These are phyloP conservation scores for Murraya paniculata DNA, from an alignment of 345 rosid genomes.

Conservation along the genomic window DNA sequence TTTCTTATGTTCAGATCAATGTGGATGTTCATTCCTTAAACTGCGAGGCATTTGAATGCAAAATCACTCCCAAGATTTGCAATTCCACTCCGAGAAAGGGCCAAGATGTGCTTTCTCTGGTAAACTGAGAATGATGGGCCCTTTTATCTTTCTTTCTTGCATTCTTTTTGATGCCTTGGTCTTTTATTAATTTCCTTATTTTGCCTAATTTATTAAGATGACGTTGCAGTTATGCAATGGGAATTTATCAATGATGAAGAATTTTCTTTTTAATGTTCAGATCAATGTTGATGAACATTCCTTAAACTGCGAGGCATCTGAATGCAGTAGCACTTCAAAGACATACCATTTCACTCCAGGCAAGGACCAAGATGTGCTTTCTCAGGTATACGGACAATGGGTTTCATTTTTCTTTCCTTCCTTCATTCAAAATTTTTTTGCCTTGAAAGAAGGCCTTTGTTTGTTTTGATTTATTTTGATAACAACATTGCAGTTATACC, in stretches of 20 bases:
- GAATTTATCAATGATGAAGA: background rate
- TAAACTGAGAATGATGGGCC: background rate
- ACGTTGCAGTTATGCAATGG: background rate
- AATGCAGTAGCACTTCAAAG: constrained; percentile 16
- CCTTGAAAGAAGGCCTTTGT: background rate
- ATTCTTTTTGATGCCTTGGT: too few species aligned
- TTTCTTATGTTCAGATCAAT: constrained; percentile 7
- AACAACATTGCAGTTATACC: background rate
- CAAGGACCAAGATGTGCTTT: constrained; percentile 17
- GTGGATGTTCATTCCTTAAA: background rate
- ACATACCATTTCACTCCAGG: constrained; percentile 6
- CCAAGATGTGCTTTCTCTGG: constrained; percentile 21
- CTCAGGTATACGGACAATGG: constrained; percentile 14
- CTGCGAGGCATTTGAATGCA: constrained; percentile 7
- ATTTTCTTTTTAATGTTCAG: background rate
- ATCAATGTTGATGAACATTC: background rate
- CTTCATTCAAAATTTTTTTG: background rate
- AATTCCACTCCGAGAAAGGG: constrained; percentile 14
- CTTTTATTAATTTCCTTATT: background rate
- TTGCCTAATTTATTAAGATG: background rate
- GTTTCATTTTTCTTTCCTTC: background rate
- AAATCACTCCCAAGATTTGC: constrained; percentile 8
- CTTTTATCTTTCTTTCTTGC: background rate
- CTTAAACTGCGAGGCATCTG: background rate
- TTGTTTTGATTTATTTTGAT: background rate